Evolutionary conservation across 495 filamentous ascomycete species (phyloP).

Genomic region (Neurospora tetrasperma): DNA sequence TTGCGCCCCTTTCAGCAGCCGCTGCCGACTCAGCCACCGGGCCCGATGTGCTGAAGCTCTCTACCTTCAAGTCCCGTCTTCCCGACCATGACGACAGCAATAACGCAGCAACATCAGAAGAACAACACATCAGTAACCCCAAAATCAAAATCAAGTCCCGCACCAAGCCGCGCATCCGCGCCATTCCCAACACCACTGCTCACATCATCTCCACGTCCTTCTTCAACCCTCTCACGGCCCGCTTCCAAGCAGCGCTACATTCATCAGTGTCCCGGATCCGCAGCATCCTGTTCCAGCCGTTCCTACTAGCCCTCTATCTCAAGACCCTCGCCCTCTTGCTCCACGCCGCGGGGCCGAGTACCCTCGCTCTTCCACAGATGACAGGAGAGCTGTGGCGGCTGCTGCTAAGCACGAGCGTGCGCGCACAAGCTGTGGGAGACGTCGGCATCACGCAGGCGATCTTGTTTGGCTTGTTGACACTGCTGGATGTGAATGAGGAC

Average conservation of each 20-base stretch:
- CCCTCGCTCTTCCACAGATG: conserved; percentile 53
- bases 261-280: conserved; percentile 27
- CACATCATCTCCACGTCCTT: conserved; percentile 63
- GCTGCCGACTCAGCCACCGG: conserved; percentile 64
- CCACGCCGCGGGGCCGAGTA: conserved; percentile 54
- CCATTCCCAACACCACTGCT: conserved; percentile 65
- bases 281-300: conserved; percentile 46
- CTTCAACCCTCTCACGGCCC: conserved; percentile 66
- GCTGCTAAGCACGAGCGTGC: conserved; percentile 35
- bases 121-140: conserved; percentile 7
- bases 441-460: conserved; percentile 58
- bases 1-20: conserved; percentile 66
- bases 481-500: conserved; percentile 75
- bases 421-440: conserved; percentile 42
- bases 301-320: conserved; percentile 50
- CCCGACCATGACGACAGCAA: background rate
- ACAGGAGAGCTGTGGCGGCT: conserved; percentile 61
- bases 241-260: conserved; percentile 44
- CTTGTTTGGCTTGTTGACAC: conserved; percentile 66
- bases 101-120: conserved; percentile 4
- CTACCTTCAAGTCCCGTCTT: conserved; percentile 35
- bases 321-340: conserved; percentile 57
- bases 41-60: conserved; percentile 72
- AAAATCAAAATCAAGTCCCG: conserved; percentile 11
- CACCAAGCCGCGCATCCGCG: conserved; percentile 47